phyloP scores from a whole-genome alignment of 2,329 filamentous ascomycete species.

The Fusarium austroafricanum region DNA sequence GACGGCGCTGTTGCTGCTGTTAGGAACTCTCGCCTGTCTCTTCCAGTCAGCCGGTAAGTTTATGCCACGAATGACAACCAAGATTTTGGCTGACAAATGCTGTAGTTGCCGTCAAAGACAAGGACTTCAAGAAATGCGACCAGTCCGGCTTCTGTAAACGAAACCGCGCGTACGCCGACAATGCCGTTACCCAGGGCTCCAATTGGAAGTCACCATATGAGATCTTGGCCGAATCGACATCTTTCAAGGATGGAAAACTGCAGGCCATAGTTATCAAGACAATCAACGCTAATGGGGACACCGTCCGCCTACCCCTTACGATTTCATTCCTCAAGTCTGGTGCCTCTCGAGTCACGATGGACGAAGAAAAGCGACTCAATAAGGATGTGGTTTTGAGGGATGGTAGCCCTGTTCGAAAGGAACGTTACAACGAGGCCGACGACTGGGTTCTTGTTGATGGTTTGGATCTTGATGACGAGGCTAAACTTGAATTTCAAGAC shows the following conservation, averaged over 20 bases:
- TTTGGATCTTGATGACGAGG: slow-evolving; percentile 76
- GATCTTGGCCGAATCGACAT: slow-evolving; percentile 76
- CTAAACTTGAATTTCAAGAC: slow-evolving; percentile 74
- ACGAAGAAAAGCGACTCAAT: slow-evolving; percentile 90
- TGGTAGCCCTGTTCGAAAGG: slow-evolving; percentile 85
- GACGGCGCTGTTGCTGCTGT: slow-evolving; percentile 71
- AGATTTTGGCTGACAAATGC: slow-evolving; percentile 32
- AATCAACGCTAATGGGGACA: slow-evolving; percentile 70
- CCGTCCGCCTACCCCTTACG: slow-evolving; percentile 82
- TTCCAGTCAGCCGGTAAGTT: slow-evolving; percentile 73
- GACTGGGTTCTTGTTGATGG: slow-evolving; percentile 89
- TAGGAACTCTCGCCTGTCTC: slow-evolving; percentile 69
- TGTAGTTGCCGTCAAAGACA: slow-evolving; percentile 86
- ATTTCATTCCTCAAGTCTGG: slow-evolving; percentile 92
- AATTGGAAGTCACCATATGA: slow-evolving; percentile 85
- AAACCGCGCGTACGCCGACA: slow-evolving; percentile 90
- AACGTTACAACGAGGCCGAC: slow-evolving; percentile 92
- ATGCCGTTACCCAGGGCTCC: slow-evolving; percentile 71
- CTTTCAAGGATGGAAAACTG: slow-evolving; percentile 83
- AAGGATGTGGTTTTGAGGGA: slow-evolving; percentile 90
- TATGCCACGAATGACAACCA: too few relatives aligned
- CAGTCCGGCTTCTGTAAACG: slow-evolving; percentile 98
- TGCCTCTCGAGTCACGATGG: slow-evolving; percentile 85
- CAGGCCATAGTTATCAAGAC: slow-evolving; percentile 86
- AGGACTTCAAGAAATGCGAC: slow-evolving; percentile 96